phyloP scores from a whole-genome alignment of 1,284 basidiomycete genomes.

The Ceratorhiza oryzae-sativae region DNA sequence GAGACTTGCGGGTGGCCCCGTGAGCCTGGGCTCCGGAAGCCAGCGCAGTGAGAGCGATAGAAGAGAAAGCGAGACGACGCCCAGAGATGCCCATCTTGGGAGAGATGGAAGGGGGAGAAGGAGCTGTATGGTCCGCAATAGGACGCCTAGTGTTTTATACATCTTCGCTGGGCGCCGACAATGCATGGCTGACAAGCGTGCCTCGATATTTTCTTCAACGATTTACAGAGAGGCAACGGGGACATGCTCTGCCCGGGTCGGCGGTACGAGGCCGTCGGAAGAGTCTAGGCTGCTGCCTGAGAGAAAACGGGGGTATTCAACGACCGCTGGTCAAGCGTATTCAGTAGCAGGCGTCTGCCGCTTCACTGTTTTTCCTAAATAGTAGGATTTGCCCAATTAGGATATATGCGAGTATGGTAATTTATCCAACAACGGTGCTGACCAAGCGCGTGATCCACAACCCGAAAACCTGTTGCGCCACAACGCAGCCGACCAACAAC shows the following conservation, averaged over 20 bases:
- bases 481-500: not conserved
- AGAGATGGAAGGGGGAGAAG: not conserved
- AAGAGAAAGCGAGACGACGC: not conserved
- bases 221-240: not conserved
- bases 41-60: not conserved
- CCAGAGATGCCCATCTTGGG: constrained; percentile 4
- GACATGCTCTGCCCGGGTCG: not conserved
- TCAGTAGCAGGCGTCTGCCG: not conserved
- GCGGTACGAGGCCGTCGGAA: not conserved
- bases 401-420: not conserved
- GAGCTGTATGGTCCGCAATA: not conserved
- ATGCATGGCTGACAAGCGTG: not conserved
- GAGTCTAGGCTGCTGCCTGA: not conserved
- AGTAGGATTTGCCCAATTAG: not conserved
- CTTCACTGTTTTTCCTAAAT: too few species aligned
- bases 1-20: constrained; percentile 48
- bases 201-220: not conserved
- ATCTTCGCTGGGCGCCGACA: not conserved
- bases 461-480: not conserved
- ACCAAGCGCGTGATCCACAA: not conserved
- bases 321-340: not conserved
- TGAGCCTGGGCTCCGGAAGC: not conserved
- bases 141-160: not conserved
- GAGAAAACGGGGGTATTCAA: not conserved
- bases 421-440: too few species aligned